Evolutionary conservation across 495 filamentous ascomycete genomes (phyloP), one percentile per base, ranked within the genome.

Genomic region (Tuber borchii): DNA sequence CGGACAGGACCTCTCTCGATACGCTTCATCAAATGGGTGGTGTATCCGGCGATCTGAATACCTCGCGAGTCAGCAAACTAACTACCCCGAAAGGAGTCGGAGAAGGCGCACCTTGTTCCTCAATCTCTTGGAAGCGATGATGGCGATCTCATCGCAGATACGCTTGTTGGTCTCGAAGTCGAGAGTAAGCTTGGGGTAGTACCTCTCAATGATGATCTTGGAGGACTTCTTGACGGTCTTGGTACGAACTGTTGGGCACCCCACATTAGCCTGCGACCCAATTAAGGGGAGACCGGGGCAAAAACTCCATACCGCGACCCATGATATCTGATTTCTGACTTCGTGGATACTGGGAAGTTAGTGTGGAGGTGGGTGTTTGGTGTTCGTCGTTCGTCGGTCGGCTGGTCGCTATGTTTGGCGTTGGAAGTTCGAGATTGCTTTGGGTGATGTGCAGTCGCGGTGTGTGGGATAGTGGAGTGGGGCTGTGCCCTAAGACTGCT

Each of bases 131-230:
- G 91, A 93, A 79, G 96, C 93, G 86, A 98, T 99, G 87, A 98
- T 97, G 85, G 96, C 96, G 82, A 99, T 97, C 88, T 99, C 96
- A 93, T 98, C 96, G 88, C 96, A 98, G 83, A 97, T 94, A 80
- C 95, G 88, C 91, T 99, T 98, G 91, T 99, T 99, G 90, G 93
- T 96, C 90, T 99, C 96, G 89, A 99, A 99, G 88, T 98, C 96
- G 86, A 98, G 93, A 74, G 94, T 97, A 85, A 99, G 88, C 86
- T 93, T 93, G 84, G 95, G 96, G 90, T 99, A 97, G 89, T 97
- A 97, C 81, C 92, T 91, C 91, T 98, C 95, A 87, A 99, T 97
- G 87, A 98, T 93, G 90, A 97, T 93, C 91, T 98, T 98, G 87
- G 96, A 94, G 87, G 94, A 98, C 89, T 97, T 95, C 91, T 99